A percentile compares a stretch with the other conserved stretches of the same genome.
These are phyloP conservation scores for Trichoderma koningiopsis DNA, from an alignment of 2,329 filamentous ascomycete species.

Conservation along the genomic window DNA sequence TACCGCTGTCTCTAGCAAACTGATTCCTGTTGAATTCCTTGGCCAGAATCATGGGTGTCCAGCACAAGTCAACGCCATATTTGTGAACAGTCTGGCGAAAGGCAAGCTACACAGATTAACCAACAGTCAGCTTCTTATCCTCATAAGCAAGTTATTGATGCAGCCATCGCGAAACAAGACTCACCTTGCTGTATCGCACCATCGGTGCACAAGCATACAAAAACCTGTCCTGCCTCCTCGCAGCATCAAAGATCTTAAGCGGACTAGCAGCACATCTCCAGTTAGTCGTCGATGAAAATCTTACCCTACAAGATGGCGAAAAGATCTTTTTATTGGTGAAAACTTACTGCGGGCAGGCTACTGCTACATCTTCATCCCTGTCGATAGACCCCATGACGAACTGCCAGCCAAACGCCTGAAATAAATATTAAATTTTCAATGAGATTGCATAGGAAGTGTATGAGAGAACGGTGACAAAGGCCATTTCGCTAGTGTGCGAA, in stretches of 20 bases:
- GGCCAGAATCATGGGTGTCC: conserved; percentile 72
- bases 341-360: conserved; percentile 12
- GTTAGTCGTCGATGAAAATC: not conserved
- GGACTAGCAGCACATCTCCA: conserved; percentile 45
- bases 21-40: conserved; percentile 68
- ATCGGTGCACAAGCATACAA: conserved; percentile 66
- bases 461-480: not conserved
- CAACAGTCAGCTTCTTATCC: conserved; percentile 26
- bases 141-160: too few species aligned
- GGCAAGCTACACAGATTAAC: conserved; percentile 53
- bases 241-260: conserved; percentile 60
- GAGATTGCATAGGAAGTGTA: not conserved
- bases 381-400: conserved; percentile 12
- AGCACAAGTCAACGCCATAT: conserved; percentile 67
- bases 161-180: not conserved
- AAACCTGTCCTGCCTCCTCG: conserved; percentile 54
- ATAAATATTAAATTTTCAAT: not conserved
- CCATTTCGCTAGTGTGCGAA: conserved; percentile 5
- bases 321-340: not conserved
- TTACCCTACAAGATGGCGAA: not conserved
- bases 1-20: conserved; percentile 62
- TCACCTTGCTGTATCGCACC: conserved; percentile 65
- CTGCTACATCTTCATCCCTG: not conserved
- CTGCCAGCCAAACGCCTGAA: not conserved
- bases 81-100: conserved; percentile 68